Evolutionary conservation across 208 protist genomes (phyloP).

Genomic region (Acanthamoeba lenticulata): DNA sequence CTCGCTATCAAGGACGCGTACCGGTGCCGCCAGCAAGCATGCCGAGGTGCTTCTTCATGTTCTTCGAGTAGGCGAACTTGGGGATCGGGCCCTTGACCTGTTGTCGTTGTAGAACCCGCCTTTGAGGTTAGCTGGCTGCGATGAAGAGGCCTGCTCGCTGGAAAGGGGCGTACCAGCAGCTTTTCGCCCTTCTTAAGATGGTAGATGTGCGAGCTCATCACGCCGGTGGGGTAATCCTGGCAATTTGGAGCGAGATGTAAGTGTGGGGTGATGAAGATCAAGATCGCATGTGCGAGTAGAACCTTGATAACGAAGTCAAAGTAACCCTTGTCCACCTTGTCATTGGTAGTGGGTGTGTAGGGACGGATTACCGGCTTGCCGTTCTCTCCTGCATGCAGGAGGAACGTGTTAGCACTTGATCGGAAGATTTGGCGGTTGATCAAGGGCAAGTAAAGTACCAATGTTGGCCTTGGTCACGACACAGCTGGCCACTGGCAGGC

Average conservation of each 20-base stretch:
- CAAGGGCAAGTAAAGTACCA: neutral
- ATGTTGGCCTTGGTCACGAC: neutral
- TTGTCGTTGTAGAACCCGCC: neutral
- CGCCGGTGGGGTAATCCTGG: constrained; percentile 18
- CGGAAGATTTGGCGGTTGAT: neutral
- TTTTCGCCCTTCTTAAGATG: constrained; percentile 91
- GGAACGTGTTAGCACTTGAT: neutral
- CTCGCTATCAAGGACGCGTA: neutral
- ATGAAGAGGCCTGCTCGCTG: neutral
- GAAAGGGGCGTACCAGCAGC: constrained; percentile 81
- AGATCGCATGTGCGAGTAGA: neutral
- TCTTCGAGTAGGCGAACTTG: constrained; percentile 91
- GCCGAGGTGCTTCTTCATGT: constrained; percentile 93
- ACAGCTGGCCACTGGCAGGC: neutral
- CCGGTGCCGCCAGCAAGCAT: constrained; percentile 88
- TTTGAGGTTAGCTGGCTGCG: neutral
- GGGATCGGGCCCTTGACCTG: constrained; percentile 92
- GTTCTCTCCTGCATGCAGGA: neutral
- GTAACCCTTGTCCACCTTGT: constrained; percentile 9
- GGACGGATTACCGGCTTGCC: constrained; percentile 55
- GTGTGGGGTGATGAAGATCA: neutral
- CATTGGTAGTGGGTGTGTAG: constrained; percentile 45
- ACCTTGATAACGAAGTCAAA: constrained; percentile 59
- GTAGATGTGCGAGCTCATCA: constrained; percentile 91
- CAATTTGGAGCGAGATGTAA: too few species aligned